phyloP scores from a whole-genome alignment of 192 early-diverging fungal genomes.

The Mortierella hygrophila region DNA sequence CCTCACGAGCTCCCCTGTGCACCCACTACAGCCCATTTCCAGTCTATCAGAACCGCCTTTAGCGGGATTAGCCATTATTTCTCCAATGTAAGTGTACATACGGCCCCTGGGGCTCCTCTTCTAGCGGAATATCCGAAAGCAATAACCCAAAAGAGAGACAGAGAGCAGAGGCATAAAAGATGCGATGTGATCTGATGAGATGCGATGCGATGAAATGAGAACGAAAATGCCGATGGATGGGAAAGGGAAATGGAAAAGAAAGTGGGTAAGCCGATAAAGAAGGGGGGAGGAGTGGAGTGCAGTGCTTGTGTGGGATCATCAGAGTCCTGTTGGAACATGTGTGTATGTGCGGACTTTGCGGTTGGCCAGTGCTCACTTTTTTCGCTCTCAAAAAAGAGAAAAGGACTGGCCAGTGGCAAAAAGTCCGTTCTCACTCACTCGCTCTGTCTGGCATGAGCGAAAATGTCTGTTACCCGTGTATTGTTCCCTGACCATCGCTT shows the following conservation, averaged over 20 bases:
- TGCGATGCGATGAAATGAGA: not conserved
- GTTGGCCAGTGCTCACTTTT: constrained; percentile 8
- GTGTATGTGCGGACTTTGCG: constrained; percentile 4
- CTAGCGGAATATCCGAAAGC: not conserved
- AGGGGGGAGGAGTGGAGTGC: not conserved
- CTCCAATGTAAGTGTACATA: constrained; percentile 23
- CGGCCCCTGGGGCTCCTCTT: not conserved
- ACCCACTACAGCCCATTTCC: constrained; percentile 18
- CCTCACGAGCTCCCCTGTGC: constrained; percentile 5
- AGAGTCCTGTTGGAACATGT: not conserved
- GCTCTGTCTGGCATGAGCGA: not conserved
- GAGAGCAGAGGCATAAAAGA: not conserved
- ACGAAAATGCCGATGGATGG: not conserved
- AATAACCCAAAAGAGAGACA: not conserved
- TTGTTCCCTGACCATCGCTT: not conserved
- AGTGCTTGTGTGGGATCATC: not conserved
- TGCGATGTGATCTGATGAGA: constrained; percentile 2
- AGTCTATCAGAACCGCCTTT: constrained; percentile 17
- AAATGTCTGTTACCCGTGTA: not conserved
- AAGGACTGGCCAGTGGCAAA: not conserved
- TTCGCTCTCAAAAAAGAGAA: constrained; percentile 1
- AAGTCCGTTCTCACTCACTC: not conserved
- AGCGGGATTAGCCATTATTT: constrained; percentile 25
- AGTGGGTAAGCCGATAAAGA: not conserved
- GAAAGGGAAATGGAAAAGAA: not conserved